These are phyloP conservation scores for Limonomyces culmigenus DNA, from an alignment of 1,284 basidiomycete species.

Conservation along the genomic window DNA sequence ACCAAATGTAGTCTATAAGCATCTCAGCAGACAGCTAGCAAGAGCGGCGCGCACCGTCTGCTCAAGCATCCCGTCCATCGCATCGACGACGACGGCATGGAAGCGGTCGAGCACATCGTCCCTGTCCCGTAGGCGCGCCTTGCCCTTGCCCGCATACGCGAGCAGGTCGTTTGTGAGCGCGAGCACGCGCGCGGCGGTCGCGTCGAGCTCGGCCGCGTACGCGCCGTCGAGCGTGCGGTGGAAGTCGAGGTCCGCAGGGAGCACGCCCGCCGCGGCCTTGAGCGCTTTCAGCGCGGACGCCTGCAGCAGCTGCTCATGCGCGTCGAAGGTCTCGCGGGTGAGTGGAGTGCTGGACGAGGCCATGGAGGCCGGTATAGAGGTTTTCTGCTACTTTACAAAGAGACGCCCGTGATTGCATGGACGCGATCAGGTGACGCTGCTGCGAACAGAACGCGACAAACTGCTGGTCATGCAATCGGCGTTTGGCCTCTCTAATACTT, in stretches of 20 bases:
- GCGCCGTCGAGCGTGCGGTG: constrained; percentile 69
- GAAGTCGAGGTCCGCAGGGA: constrained; percentile 63
- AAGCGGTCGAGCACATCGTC: constrained; percentile 79
- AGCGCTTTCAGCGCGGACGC: constrained; percentile 41
- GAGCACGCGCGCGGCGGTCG: constrained; percentile 41
- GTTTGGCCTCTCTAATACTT: too few relatives aligned
- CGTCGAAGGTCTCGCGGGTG: constrained; percentile 14
- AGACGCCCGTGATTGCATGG: too few relatives aligned
- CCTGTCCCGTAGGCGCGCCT: constrained; percentile 34
- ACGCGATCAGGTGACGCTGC: too few relatives aligned
- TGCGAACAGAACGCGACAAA: too few relatives aligned
- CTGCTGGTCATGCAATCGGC: too few relatives aligned
- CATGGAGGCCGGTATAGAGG: too few relatives aligned
- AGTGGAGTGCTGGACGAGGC: constrained; percentile 1
- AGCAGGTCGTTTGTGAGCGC: constrained; percentile 49
- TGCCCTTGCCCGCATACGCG: constrained; percentile 26
- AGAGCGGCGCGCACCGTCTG: constrained; percentile 42
- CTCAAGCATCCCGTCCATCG: constrained; percentile 76
- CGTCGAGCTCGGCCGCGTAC: constrained; percentile 51
- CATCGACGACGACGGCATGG: constrained; percentile 60
- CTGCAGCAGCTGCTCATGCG: constrained; percentile 35
- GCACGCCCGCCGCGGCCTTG: constrained; percentile 28
- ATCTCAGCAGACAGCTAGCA: background rate
- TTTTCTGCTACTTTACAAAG: too few relatives aligned
- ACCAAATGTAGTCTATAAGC: constrained; percentile 8